These are phyloP conservation scores for Globisporangium nagaii DNA, from an alignment of 352 stramenopile genomes.

Conservation along the genomic window DNA sequence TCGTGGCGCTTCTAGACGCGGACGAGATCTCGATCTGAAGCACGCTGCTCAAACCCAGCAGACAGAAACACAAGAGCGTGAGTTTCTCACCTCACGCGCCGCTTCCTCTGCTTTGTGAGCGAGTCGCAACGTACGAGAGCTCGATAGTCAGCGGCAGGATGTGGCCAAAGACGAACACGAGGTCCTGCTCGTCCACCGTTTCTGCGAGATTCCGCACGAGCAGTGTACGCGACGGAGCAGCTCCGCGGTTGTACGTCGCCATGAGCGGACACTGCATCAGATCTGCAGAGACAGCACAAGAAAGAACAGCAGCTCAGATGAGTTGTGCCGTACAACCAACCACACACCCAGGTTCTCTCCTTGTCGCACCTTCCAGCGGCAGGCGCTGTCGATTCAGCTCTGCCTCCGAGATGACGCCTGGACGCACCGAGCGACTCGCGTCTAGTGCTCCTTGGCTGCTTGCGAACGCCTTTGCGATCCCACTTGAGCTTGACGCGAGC, in stretches of 20 bases:
- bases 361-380: slow-evolving; percentile 20
- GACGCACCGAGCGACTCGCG: slow-evolving; percentile 13
- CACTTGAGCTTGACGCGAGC: neutral
- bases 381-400: slow-evolving; percentile 47
- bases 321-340: no score
- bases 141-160: slow-evolving; percentile 29
- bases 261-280: slow-evolving; percentile 29
- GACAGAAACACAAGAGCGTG: neutral
- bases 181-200: slow-evolving; percentile 41
- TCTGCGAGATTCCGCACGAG: slow-evolving; percentile 38
- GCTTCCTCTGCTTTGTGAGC: no score
- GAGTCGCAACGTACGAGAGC: slow-evolving; percentile 44
- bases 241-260: slow-evolving; percentile 26
- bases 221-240: slow-evolving; percentile 17
- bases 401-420: slow-evolving; percentile 51
- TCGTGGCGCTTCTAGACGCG: neutral
- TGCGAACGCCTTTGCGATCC: slow-evolving; percentile 21
- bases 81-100: neutral
- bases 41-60: neutral
- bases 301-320: neutral
- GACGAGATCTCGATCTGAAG: slow-evolving; percentile 10
- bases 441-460: neutral
- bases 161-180: slow-evolving; percentile 53
- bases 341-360: neutral
- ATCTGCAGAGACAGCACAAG: slow-evolving; percentile 11